phyloP scores from a whole-genome alignment of 2,329 filamentous ascomycete species.

The Pseudodiploospora longispora region DNA sequence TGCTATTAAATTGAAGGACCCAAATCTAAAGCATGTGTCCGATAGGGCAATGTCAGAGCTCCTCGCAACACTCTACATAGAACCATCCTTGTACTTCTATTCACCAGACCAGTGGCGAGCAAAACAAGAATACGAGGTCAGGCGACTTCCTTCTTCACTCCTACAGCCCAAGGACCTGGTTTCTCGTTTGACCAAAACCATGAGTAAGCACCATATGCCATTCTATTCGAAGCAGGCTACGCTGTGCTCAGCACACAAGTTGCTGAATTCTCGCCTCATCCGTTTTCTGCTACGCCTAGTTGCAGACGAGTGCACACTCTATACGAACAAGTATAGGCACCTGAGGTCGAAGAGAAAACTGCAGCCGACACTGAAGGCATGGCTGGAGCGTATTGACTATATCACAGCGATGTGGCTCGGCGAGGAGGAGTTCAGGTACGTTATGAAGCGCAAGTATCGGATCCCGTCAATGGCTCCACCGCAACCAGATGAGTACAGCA shows the following conservation, averaged over 20 bases:
- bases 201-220: conserved; percentile 16
- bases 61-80: conserved; percentile 29
- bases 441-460: conserved; percentile 24
- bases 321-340: conserved; percentile 19
- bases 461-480: no score
- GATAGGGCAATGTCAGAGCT: conserved; percentile 22
- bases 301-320: conserved; percentile 31
- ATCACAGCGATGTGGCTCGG: conserved; percentile 31
- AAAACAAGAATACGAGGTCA: conserved; percentile 20
- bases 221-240: conserved; percentile 21
- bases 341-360: conserved; percentile 10
- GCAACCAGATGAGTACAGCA: no score
- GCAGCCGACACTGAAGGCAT: conserved; percentile 8
- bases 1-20: conserved; percentile 9
- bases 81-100: conserved; percentile 12
- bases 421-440: conserved; percentile 23
- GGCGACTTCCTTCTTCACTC: conserved; percentile 9
- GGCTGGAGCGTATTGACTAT: conserved; percentile 19
- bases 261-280: conserved; percentile 35
- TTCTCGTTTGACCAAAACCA: conserved; percentile 23
- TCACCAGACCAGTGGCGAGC: conserved; percentile 25
- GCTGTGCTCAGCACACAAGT: conserved; percentile 33
- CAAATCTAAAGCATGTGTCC: conserved; percentile 13
- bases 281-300: conserved; percentile 35
- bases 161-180: conserved; percentile 21